Evolutionary conservation across 2,329 filamentous ascomycete genomes (phyloP), one percentile per base, ranked within the genome.

Genomic region (Zarea fungicola): DNA sequence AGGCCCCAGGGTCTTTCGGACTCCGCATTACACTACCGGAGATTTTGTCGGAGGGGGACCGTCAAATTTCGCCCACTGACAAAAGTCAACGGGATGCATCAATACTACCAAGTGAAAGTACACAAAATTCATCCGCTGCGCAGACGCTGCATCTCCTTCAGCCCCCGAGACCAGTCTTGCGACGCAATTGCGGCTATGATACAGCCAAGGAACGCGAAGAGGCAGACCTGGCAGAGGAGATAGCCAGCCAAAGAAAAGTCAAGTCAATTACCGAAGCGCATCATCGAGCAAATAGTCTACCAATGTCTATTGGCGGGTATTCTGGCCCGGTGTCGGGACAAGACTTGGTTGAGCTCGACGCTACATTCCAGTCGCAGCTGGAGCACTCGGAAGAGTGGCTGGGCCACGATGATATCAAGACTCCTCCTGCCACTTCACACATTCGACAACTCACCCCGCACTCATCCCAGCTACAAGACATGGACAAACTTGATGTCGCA

Each of bases 111-210:
- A 19, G 13, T 21, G 43, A 47, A 25, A n/a, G 42, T 29, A 40
- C 48, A 21, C 42, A 41, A n/a, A 21, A 18, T 5, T 19, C 34
- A 7, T 35, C 25, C 19, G 37, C 45, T 49, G 46, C 39, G 29
- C 48, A 45, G 42, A 46, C 48, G 16, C 21, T 40, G 35, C 43
- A 39, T 28, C 32, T 37, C 36, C 35, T 48, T 16, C 44, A 41
- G 16, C 45, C 50, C 16, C 44, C 44, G 28, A 44, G 50, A 18
- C 69, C 69, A 21, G 69, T 64, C 10, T 56, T 71, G n/a, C 62
- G 68, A 53, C 66, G 69, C 34, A 71, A 70, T 54, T 71, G 69
- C 35, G 71, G 69, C 54, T 71, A 71, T 48, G 65, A 71, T 49
- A 67, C 58, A 11, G 67, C 67, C 1, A 60, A 64, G 54, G 69